These are phyloP conservation scores for Cryptosporidium sp. DNA, from an alignment of 169 alveolate genomes.

Conservation along the genomic window DNA sequence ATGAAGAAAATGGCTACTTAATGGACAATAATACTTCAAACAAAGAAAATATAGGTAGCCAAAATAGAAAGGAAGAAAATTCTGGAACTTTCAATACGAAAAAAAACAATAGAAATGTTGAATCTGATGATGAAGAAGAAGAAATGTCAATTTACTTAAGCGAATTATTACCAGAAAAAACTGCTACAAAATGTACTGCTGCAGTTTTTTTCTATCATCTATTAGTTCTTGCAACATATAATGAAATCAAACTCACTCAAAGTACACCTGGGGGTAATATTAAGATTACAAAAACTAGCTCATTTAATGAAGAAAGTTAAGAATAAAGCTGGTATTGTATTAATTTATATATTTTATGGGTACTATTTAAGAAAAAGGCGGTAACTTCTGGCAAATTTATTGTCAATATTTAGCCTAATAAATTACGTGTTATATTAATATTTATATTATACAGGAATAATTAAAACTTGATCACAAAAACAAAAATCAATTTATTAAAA, in stretches of 20 bases:
- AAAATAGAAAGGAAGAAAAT: neutral
- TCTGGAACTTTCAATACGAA: neutral
- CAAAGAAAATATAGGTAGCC: neutral
- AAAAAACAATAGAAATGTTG: neutral
- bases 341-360: too few species aligned
- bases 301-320: conserved; percentile 57
- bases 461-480: neutral
- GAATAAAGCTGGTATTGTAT: too few species aligned
- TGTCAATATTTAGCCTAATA: neutral
- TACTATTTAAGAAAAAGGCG: too few species aligned
- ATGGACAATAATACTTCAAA: neutral
- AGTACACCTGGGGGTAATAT: conserved; percentile 21
- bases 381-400: too few species aligned
- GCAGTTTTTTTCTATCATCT: conserved; percentile 48
- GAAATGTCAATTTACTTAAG: conserved; percentile 16
- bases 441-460: neutral
- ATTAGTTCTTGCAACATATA: conserved; percentile 48
- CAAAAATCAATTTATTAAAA: neutral
- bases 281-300: conserved; percentile 16
- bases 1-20: conserved; percentile 15
- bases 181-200: conserved; percentile 43
- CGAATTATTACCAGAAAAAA: conserved; percentile 37
- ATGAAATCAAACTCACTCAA: conserved; percentile 35
- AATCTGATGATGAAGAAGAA: neutral
- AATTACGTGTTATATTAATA: neutral